These are phyloP conservation scores for Calonectria leucothoes DNA, from an alignment of 2,329 filamentous ascomycete genomes.

Conservation along the genomic window DNA sequence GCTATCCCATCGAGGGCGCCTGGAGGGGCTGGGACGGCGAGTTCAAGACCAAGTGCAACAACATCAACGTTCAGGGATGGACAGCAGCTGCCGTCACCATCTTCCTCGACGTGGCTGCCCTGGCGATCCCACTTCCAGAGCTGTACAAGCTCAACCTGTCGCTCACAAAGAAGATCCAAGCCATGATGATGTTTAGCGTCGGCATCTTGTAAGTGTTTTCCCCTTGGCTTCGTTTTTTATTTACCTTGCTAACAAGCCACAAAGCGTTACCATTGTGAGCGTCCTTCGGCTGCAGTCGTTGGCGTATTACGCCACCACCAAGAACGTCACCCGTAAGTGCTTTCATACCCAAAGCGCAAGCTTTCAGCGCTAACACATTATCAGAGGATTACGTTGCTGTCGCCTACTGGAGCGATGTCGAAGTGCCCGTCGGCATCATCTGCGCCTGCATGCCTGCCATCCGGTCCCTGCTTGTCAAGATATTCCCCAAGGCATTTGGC, in stretches of 20 bases:
- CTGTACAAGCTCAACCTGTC: conserved; percentile 50
- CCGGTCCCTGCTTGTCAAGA: conserved; percentile 26
- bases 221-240: background rate
- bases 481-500: conserved; percentile 31
- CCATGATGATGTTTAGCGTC: conserved; percentile 57
- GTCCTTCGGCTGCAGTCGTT: conserved; percentile 33
- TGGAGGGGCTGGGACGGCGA: conserved; percentile 62
- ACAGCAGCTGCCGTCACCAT: conserved; percentile 62
- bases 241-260: background rate
- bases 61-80: conserved; percentile 60
- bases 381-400: conserved; percentile 39
- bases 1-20: conserved; percentile 57
- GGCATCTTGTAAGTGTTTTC: conserved; percentile 46
- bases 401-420: conserved; percentile 44
- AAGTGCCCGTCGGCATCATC: conserved; percentile 45
- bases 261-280: conserved; percentile 24
- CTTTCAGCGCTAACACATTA: background rate
- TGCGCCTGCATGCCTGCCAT: conserved; percentile 46
- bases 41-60: conserved; percentile 57
- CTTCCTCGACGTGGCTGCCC: conserved; percentile 58
- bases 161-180: conserved; percentile 54
- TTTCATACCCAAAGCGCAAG: background rate
- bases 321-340: conserved; percentile 37
- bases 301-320: conserved; percentile 36
- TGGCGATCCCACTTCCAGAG: conserved; percentile 56